Conservation (phyloP, 148 eudicot genomes). For the Polygonum maritimum region DNA sequence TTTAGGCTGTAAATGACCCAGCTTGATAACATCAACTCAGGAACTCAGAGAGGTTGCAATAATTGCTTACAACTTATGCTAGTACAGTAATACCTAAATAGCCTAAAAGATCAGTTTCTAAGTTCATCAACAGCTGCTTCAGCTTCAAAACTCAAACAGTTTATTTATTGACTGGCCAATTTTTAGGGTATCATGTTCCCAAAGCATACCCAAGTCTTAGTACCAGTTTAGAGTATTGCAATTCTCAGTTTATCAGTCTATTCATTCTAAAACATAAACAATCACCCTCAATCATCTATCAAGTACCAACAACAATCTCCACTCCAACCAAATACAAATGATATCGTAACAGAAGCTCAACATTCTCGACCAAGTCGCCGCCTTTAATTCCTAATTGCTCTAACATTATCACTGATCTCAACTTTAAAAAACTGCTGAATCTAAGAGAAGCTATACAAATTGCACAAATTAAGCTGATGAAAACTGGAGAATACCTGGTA, state of each 20-base stretch:
- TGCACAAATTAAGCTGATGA: neutral
- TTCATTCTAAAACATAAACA: neutral
- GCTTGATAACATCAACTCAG: neutral
- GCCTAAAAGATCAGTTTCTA: neutral
- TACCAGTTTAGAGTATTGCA: neutral
- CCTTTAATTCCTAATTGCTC: neutral
- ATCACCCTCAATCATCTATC: neutral
- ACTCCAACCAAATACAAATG: neutral
- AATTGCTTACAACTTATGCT: too few relatives aligned
- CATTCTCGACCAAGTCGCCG: neutral
- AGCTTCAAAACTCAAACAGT: neutral
- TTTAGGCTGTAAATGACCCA: neutral
- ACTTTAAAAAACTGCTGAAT: neutral
- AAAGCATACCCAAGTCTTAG: neutral
- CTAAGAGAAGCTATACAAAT: neutral
- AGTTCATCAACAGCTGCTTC: neutral
- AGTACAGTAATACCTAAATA: too few relatives aligned
- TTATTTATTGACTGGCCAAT: neutral
- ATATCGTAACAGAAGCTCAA: neutral
- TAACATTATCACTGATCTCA: neutral
- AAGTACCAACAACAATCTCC: neutral
- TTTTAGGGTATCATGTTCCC: neutral
- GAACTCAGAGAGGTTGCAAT: neutral
- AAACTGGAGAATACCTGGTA: conserved; percentile 5
- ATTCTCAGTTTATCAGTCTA: neutral